Evolutionary conservation across 2,329 filamentous ascomycete genomes (phyloP).

Genomic region (Pseudogymnoascus sp.): DNA sequence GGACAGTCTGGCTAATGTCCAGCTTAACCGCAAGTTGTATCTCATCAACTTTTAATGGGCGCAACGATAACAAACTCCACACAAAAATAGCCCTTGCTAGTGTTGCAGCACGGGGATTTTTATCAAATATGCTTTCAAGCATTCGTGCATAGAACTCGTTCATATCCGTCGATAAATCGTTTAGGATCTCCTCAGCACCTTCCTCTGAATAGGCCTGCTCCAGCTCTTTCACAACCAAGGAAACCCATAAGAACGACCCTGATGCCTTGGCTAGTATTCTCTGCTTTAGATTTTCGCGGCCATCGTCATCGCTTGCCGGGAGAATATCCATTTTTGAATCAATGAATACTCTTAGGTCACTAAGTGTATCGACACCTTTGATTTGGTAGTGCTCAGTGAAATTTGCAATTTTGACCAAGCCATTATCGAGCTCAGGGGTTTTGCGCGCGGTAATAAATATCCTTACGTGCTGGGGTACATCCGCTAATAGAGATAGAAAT

Average conservation of each 20-base stretch:
- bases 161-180: slow-evolving; percentile 29
- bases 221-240: slow-evolving; percentile 27
- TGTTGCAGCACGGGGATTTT: slow-evolving; percentile 18
- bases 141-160: slow-evolving; percentile 13
- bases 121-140: slow-evolving; percentile 10
- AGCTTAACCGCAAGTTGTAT: slow-evolving; percentile 24
- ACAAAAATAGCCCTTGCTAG: slow-evolving; percentile 24
- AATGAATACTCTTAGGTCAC: slow-evolving; percentile 24
- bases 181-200: slow-evolving; percentile 24
- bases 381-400: slow-evolving; percentile 10
- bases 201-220: slow-evolving; percentile 20
- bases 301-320: slow-evolving; percentile 10
- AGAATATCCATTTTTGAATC: slow-evolving; percentile 17
- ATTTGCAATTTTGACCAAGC: not conserved
- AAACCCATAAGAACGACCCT: slow-evolving; percentile 29
- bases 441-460: slow-evolving; percentile 27
- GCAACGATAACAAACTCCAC: slow-evolving; percentile 22
- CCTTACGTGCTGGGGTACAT: slow-evolving; percentile 1
- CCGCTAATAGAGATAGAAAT: slow-evolving; percentile 22
- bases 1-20: slow-evolving; percentile 22
- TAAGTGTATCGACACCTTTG: slow-evolving; percentile 18
- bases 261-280: slow-evolving; percentile 23
- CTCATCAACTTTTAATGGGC: slow-evolving; percentile 22
- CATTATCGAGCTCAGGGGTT: not conserved
- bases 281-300: slow-evolving; percentile 12